These are phyloP conservation scores for Dacryopinax primogenitus DNA, from an alignment of 768 basidiomycete species.

Conservation along the genomic window DNA sequence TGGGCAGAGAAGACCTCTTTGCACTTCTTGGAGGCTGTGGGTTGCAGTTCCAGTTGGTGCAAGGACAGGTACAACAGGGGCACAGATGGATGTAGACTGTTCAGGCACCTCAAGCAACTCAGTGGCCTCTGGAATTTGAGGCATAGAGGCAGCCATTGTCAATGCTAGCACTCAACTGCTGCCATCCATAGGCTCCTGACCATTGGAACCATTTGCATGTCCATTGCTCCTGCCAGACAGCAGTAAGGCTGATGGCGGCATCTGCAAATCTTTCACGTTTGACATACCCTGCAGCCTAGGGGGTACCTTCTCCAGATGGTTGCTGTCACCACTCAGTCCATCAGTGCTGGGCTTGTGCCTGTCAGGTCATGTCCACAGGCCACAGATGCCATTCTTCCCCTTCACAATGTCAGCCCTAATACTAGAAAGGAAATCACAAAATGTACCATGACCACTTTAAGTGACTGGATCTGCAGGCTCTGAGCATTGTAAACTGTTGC, in stretches of 20 bases:
- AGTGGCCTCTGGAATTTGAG: too few species aligned
- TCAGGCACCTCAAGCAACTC: background rate
- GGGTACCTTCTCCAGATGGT: background rate
- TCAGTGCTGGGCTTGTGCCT: background rate
- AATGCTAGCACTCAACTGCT: background rate
- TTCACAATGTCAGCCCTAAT: background rate
- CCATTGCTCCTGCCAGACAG: background rate
- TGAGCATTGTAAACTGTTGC: conserved; percentile 82
- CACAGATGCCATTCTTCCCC: background rate
- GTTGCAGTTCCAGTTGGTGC: background rate
- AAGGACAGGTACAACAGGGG: background rate
- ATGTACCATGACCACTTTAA: conserved; percentile 70
- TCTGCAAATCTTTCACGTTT: background rate
- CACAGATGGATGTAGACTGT: background rate
- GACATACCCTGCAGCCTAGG: background rate
- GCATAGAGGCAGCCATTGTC: background rate
- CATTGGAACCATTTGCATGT: background rate
- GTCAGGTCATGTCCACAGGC: background rate
- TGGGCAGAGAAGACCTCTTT: background rate
- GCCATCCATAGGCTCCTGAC: background rate
- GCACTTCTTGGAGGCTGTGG: background rate
- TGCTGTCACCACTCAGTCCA: background rate
- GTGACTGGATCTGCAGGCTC: conserved; percentile 78
- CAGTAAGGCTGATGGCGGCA: background rate
- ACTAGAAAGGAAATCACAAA: background rate